These are phyloP conservation scores for Globisporangium iwayamae DNA, from an alignment of 352 stramenopile species.

Conservation along the genomic window DNA sequence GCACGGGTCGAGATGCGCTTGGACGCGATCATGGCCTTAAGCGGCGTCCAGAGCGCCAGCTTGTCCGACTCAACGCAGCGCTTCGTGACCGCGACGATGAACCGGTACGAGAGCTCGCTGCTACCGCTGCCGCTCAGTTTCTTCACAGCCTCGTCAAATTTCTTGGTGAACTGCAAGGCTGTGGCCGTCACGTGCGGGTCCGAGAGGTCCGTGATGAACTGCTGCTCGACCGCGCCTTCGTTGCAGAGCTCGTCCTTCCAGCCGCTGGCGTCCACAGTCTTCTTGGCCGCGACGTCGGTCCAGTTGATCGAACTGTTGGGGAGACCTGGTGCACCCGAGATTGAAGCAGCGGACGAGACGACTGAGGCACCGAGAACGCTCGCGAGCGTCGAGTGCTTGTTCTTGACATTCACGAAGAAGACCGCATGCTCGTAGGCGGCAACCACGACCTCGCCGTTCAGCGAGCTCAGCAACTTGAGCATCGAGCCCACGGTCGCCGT, in stretches of 20 bases:
- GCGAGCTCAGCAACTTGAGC: conserved; percentile 43
- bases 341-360: neutral
- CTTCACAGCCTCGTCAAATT: conserved; percentile 42
- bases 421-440: conserved; percentile 56
- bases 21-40: conserved; percentile 48
- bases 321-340: conserved; percentile 22
- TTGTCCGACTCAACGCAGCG: conserved; percentile 57
- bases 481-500: conserved; percentile 32
- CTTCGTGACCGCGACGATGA: conserved; percentile 52
- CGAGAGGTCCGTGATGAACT: conserved; percentile 50
- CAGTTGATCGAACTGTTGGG: conserved; percentile 48
- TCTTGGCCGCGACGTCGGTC: conserved; percentile 32
- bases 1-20: conserved; percentile 60
- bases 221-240: conserved; percentile 43
- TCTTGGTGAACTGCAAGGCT: conserved; percentile 39
- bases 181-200: conserved; percentile 38
- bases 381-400: conserved; percentile 68
- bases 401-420: conserved; percentile 65
- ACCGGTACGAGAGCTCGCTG: conserved; percentile 45
- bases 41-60: conserved; percentile 47
- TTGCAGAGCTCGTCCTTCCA: conserved; percentile 54
- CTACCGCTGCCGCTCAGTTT: conserved; percentile 16
- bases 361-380: conserved; percentile 59
- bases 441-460: conserved; percentile 57
- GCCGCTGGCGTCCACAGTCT: conserved; percentile 6